A percentile compares a stretch with the other conserved stretches of the same genome.
phyloP scores from a whole-genome alignment of 2,329 filamentous ascomycete genomes.

The Microcyclospora pomicola region DNA sequence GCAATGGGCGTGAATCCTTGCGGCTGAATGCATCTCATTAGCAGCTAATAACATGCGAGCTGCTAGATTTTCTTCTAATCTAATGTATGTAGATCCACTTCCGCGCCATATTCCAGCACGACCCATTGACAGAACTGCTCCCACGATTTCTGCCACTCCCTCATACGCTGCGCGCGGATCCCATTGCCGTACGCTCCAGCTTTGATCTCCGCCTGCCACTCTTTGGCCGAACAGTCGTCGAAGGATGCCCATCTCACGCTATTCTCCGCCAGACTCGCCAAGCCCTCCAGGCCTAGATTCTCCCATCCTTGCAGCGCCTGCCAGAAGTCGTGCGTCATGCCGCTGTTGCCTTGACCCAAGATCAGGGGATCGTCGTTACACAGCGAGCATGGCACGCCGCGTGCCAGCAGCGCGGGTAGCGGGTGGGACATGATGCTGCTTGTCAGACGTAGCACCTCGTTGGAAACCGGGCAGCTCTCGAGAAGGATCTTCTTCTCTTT shows the following conservation, averaged over 20 bases:
- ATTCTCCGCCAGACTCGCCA: constrained; percentile 82
- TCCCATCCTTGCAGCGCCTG: constrained; percentile 84
- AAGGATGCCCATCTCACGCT: constrained; percentile 82
- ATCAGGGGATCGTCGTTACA: constrained; percentile 88
- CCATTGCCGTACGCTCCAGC: constrained; percentile 60
- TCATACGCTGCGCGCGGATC: constrained; percentile 56
- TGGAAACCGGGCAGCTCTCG: constrained; percentile 82
- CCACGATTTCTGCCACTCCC: constrained; percentile 69
- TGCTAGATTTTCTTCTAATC: constrained; percentile 5
- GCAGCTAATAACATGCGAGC: no score
- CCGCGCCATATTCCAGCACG: constrained; percentile 50
- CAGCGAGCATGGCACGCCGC: constrained; percentile 70
- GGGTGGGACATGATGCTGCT: constrained; percentile 65
- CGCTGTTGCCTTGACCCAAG: constrained; percentile 66
- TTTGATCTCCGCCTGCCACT: constrained; percentile 60
- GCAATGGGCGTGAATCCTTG: no score
- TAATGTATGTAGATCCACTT: constrained; percentile 13
- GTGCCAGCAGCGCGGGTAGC: constrained; percentile 67
- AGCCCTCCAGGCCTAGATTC: constrained; percentile 73
- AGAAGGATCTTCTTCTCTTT: constrained; percentile 78
- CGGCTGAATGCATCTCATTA: no score
- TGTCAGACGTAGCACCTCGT: constrained; percentile 72
- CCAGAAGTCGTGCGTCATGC: constrained; percentile 89
- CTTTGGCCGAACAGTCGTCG: constrained; percentile 58
- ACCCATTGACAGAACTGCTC: constrained; percentile 88